Base-by-base conservation (phyloP, 2,329 filamentous ascomycete genomes). In the Lithohypha guttulata region DNA sequence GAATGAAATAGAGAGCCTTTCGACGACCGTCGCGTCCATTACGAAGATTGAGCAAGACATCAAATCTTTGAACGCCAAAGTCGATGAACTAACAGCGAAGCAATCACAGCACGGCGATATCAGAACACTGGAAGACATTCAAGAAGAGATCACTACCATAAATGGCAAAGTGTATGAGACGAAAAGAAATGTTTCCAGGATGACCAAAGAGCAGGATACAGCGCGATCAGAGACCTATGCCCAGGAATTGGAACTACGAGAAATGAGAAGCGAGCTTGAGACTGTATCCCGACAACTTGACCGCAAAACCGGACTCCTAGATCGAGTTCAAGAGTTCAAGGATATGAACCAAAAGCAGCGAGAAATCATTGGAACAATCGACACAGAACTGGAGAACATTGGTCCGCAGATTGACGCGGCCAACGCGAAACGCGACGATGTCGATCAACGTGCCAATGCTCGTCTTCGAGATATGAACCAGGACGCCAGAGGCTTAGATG, bases 91-190 rank as follows among this genome's bases (percentile, higher is more conserved):
- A 34, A 69, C 75, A 42, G 77, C 77, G 6, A 85, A 86, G 50
- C 82, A 95, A 55, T 77, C 81, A 53, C 74, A 79, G 10, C 68
- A 71, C 18, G 73, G 74, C 9, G 59, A 70, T 7, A 72, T 75
- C 10, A 76, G 84, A 45, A 83, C 82, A 20, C 71, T 85, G 5
- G 83, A 93, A 39, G 83, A 91, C 49, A 86, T 96, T 38, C 82
- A 91, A 51, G 78, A 83, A 38, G 75, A 86, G 33, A 75, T 86
- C 45, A 75, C 76, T 33, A 62, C 65, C 13, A 70, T 79, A 41
- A 73, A 72, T 14, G 83, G 86, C 44, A 76, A 83, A 54, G 70
- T 77, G 48, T 75, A 79, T 39, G 62, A 63, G 15, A 62, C 77
- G 19, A 85, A 83, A 54, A 67, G 67, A 28, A 71, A 68, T 29